Percentiles rank a stretch among this genome's conserved stretches.
Evolutionary conservation across 1,139 yeast species (phyloP).

Genomic region (Arxiozyma telluris): DNA sequence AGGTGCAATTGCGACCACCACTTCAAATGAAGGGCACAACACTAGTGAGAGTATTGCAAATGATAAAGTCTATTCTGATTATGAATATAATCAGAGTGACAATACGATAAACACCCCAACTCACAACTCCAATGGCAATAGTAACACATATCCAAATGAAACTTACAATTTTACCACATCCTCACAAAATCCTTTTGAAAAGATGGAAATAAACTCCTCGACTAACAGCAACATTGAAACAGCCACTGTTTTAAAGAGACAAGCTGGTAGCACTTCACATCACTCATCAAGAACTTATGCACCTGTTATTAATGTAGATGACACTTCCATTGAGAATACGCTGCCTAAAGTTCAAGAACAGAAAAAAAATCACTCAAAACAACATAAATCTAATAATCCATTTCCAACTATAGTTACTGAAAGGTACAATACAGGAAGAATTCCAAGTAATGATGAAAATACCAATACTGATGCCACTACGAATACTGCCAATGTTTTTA

Average conservation of each 20-base stretch:
- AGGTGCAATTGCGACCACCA: background rate
- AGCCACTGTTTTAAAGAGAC: slow-evolving; percentile 4
- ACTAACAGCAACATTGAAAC: background rate
- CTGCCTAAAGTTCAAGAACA: background rate
- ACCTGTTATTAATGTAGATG: slow-evolving; percentile 1
- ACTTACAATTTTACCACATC: background rate
- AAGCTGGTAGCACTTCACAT: slow-evolving; percentile 5
- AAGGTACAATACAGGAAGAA: background rate
- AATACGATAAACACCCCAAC: background rate
- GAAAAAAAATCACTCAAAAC: slow-evolving; percentile 9
- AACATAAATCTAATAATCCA: slow-evolving; percentile 29
- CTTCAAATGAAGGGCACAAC: background rate
- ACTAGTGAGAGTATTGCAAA: background rate
- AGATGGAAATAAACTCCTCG: background rate
- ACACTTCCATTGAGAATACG: background rate
- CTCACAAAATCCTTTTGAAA: background rate
- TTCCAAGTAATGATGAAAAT: slow-evolving; percentile 1
- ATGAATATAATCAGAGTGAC: background rate
- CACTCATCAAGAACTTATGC: slow-evolving; percentile 12
- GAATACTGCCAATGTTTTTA: slow-evolving; percentile 8
- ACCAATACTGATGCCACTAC: slow-evolving; percentile 2
- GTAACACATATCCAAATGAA: background rate
- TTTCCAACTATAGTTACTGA: slow-evolving; percentile 21
- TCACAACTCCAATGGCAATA: slow-evolving; percentile 6
- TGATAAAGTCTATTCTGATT: background rate